Percentiles rank a stretch among this genome's conserved stretches.
Conservation (phyloP, 2,329 filamentous ascomycete species). For the Aspergillus brasiliensis region DNA sequence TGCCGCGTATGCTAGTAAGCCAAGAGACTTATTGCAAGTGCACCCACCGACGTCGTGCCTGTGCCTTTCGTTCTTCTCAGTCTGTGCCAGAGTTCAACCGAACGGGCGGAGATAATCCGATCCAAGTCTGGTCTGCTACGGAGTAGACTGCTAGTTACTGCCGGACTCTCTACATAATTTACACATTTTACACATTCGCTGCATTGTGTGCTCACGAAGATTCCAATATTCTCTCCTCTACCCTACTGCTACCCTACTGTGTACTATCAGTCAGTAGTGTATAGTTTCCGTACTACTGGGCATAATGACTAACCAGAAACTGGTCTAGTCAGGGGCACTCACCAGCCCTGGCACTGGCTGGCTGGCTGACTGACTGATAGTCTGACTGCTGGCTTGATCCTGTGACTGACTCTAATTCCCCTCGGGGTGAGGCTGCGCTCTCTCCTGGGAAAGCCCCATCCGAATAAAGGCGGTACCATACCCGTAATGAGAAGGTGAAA, state of each 20-base stretch:
- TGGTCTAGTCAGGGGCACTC: constrained; percentile 21
- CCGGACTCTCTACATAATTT: no score
- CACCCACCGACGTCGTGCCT: neutral
- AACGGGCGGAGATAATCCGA: constrained; percentile 1
- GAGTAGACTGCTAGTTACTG: neutral
- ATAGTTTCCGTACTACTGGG: neutral
- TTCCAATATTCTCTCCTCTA: no score
- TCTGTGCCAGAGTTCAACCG: neutral
- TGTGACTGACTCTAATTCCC: neutral
- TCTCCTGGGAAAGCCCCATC: neutral
- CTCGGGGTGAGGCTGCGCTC: neutral
- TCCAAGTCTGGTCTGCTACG: neutral
- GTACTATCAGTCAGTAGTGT: neutral
- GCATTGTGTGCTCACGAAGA: no score
- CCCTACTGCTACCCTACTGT: no score
- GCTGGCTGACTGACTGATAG: neutral
- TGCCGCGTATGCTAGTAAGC: no score
- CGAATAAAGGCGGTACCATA: neutral
- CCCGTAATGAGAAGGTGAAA: neutral
- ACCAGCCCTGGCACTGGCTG: neutral
- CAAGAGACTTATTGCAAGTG: neutral
- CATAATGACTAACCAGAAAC: neutral
- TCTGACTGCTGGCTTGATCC: neutral
- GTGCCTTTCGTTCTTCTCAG: neutral
- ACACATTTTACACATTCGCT: no score